Evolutionary conservation across 2,329 filamentous ascomycete genomes (phyloP), one percentile per base, ranked within the genome.

Genomic region (Onygena corvina): DNA sequence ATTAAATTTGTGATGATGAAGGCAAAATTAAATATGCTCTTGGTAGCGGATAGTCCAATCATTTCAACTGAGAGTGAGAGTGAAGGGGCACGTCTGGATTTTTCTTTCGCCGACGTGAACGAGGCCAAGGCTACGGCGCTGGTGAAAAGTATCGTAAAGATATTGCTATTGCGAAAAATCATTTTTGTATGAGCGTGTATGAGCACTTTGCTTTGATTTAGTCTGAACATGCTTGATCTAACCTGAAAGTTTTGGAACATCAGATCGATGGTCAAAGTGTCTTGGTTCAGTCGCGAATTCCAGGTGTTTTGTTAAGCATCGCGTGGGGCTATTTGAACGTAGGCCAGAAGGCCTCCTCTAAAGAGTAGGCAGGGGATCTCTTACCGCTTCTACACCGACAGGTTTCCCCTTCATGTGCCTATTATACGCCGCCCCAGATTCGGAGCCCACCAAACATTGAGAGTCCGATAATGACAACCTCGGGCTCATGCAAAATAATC

Each of bases 251-350:
- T n/a, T n/a, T n/a, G 16, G 29, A 21, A 14, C 16, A 29, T 27
- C 23, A 56, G 31, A 57, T 69, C 40, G 60, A 64, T 14, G 64
- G 59, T 35, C 66, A 61, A 47, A 67, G 68, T 51, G 59, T 67
- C 33, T 63, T 65, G 9, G 60, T 67, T 35, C 65, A 68, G 55
- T 65, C 64, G 11, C 58, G 66, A 35, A 64, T 68, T 20, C 63
- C 66, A 2, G 67, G 66, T 2, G 64, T 68, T 45, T 63, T 64
- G 8, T 54, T 69, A 61, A 64, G 63, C 56, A 50, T 47, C 36
- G 54, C 48, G 3, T 54, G 51, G 53, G 50, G 48, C 20, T 64
- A 67, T 49, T 59, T 69, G 14, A 58, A 55, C n/a, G 14, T 50
- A 6, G 57, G 60, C 12, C 60, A 68, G 50, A 63, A 65, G 18